Base-by-base conservation (phyloP, 495 filamentous ascomycete genomes). In the Podospora anserina region DNA sequence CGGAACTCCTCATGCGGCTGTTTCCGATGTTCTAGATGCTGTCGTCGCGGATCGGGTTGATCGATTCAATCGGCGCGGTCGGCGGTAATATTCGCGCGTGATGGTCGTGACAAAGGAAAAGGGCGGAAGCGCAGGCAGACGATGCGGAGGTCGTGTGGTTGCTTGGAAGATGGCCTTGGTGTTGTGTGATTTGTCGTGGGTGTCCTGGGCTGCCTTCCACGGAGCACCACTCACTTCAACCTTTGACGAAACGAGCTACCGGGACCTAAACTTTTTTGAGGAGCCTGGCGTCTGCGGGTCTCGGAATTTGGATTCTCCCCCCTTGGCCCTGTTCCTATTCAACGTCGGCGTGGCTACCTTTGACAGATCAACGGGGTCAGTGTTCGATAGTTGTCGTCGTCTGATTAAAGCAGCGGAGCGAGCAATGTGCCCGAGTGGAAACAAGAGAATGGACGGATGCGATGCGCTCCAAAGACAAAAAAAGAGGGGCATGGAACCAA, bases 231-330 rank as follows among this genome's bases (percentile, higher is more conserved):
- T 49, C 39, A 49, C 39, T 49, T 49, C 39, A 49, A 16, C 39
- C 49, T 59, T 66, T 63, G 49, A 64, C 63, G 53, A 69, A 61
- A n/a, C 63, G 71, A 68, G 64, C 34, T 68, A 61, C 62, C 54
- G 56, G 65, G 65, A 61, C 64, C 49, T 72, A 67, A 27, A 58
- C 70, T 72, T 72, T 72, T 70, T 72, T 60, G 64, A 71, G 73
- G 68, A 60, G 58, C 62, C 60, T 66, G 19, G 34, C 26, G 55
- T 54, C 49, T 44, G 68, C 66, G 66, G 67, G 63, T 69, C 56
- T 68, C 71, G 68, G 68, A 69, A 57, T 69, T 72, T 68, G 49
- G 30, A 64, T 69, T 56, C 63, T 61, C 65, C 66, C 30, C 63
- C 66, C 66, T 60, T 63, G 61, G n/a, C 63, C n/a, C 27, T 61